Base-by-base conservation (phyloP, 2,329 filamentous ascomycete genomes). In the Ploettnerulaceae sp. region DNA sequence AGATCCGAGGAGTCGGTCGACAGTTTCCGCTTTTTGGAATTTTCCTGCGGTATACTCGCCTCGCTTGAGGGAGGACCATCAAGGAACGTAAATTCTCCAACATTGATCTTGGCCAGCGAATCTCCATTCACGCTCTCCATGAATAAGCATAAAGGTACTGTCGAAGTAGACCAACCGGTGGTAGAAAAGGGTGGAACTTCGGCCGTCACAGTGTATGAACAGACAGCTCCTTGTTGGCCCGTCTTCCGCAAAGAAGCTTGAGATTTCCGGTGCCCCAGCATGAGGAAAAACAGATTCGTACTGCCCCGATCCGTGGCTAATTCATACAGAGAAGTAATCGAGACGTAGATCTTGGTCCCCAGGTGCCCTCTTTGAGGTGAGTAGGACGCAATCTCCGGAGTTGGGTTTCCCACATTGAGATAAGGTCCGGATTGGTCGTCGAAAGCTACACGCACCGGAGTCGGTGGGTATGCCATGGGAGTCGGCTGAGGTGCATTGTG, bases 191-290 rank as follows among this genome's bases (percentile, higher is more conserved):
- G 75, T 36, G 90, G 90, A 24, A 84, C 86, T 47, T 88, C 81
- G 31, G 81, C 79, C 35, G 77, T 79, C 57, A 95, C 73, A 22
- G 77, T 76, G 66, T 93, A 95, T 52, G 82, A 76, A 63, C 79
- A 86, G 45, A 68, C 71, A 15, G 79, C 76, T 55, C 76, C 67
- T 51, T 81, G 77, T 68, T 71, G 78, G 56, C 67, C 73, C 63
- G 72, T 63, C 62, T 83, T 82, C 35, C 78, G 74, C 18, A 89
- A 72, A 46, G 82, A 75, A 48, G 82, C 82, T 45, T 79, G 73
- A 65, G 82, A 84, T 64, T 82, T 82, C 59, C 85, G 79, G n/a
- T 77, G 74, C n/a, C 88, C 89, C 66, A 95, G 94, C 36, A 82
- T 76, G 45, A 95, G 67, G 54, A 70, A 82, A 59, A 87, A 81